Conservation (phyloP, 768 basidiomycete species). For the Pisolithus albus region DNA sequence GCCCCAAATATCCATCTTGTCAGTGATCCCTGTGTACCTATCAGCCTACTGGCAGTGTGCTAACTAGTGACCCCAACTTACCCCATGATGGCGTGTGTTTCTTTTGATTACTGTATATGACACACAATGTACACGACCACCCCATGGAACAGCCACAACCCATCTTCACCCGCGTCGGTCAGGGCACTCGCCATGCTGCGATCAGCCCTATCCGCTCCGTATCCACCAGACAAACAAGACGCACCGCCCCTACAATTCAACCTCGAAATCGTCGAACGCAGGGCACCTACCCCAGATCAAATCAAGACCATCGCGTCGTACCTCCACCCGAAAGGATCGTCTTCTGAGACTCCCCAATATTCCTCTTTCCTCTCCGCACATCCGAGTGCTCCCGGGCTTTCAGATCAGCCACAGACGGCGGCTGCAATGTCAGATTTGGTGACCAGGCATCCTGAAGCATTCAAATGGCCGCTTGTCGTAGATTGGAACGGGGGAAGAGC, state of each 20-base stretch:
- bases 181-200: constrained; percentile 56
- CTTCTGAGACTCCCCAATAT: constrained; percentile 25
- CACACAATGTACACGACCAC: not conserved
- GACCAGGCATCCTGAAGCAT: constrained; percentile 46
- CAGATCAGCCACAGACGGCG: constrained; percentile 34
- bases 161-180: constrained; percentile 57
- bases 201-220: constrained; percentile 51
- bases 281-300: constrained; percentile 62
- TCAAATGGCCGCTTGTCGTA: constrained; percentile 79
- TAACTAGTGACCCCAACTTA: not conserved
- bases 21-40: constrained; percentile 14
- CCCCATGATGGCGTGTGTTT: no score
- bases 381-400: constrained; percentile 36
- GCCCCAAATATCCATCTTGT: constrained; percentile 68
- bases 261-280: constrained; percentile 62
- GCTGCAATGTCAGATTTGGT: constrained; percentile 46
- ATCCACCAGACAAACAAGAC: constrained; percentile 44
- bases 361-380: constrained; percentile 55
- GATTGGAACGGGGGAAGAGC: constrained; percentile 67
- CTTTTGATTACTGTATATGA: no score
- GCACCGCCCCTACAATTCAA: constrained; percentile 58
- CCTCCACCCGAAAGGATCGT: constrained; percentile 23
- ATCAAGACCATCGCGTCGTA: constrained; percentile 61
- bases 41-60: constrained; percentile 8
- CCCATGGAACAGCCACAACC: constrained; percentile 45